A percentile compares a stretch with the other conserved stretches of the same genome.
Evolutionary conservation across 2,329 filamentous ascomycete species (phyloP).

Genomic region (Phialophora expanda): DNA sequence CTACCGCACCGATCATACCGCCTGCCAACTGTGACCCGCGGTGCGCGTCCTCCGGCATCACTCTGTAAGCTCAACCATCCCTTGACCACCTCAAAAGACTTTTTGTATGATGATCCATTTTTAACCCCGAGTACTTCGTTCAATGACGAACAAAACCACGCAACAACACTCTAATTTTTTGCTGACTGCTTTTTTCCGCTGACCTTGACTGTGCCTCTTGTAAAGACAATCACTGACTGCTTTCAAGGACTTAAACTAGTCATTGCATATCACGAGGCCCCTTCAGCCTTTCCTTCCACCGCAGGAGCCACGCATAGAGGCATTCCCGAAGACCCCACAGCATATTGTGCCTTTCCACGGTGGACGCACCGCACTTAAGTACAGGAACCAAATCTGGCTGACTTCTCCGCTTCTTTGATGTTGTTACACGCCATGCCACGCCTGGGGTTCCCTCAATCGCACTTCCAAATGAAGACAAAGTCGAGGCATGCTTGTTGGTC

Average conservation of each 20-base stretch:
- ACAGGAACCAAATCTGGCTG: background rate
- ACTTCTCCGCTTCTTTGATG: background rate
- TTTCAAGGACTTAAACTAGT: background rate
- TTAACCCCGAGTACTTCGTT: conserved; percentile 65
- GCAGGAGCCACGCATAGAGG: background rate
- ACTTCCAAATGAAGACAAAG: background rate
- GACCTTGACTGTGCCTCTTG: background rate
- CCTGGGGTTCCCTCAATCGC: background rate
- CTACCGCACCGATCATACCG: background rate
- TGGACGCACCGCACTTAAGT: background rate
- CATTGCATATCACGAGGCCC: background rate
- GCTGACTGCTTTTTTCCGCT: conserved; percentile 56
- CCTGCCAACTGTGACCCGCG: background rate
- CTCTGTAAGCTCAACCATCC: conserved; percentile 36
- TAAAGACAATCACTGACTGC: background rate
- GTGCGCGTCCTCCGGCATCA: background rate
- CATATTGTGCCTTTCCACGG: background rate
- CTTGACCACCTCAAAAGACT: conserved; percentile 5
- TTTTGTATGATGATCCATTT: conserved; percentile 67
- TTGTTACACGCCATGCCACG: background rate
- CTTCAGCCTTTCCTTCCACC: background rate
- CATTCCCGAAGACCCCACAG: background rate
- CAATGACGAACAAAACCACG: conserved; percentile 64
- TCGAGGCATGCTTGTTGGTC: background rate
- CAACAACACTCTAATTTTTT: conserved; percentile 78